Conservation (phyloP, 805 yeast species). For the Saturnispora bothae region DNA sequence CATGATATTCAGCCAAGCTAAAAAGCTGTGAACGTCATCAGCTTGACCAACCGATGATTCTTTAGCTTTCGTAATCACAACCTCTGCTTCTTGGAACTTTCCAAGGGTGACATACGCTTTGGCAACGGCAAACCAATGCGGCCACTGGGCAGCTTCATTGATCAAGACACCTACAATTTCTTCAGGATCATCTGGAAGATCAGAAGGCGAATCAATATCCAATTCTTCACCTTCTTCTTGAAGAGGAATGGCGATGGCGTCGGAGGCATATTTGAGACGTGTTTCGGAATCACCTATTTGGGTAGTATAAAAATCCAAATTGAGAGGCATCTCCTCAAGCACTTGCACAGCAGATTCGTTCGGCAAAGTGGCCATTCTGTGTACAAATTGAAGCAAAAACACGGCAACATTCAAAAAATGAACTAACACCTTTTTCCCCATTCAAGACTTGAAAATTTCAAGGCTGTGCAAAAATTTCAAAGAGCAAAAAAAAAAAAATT, state of each 20-base stretch:
- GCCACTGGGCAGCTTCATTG: slow-evolving; percentile 65
- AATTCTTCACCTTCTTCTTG: slow-evolving; percentile 74
- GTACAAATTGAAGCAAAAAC: too few relatives aligned
- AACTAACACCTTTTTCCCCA: not conserved
- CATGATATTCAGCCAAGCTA: slow-evolving; percentile 64
- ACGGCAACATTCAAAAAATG: too few relatives aligned
- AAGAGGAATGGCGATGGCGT: slow-evolving; percentile 48
- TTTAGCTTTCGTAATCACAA: slow-evolving; percentile 53
- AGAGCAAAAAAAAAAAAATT: not conserved
- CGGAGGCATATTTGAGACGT: slow-evolving; percentile 18
- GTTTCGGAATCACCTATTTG: slow-evolving; percentile 14
- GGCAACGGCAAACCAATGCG: slow-evolving; percentile 80
- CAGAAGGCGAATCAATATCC: slow-evolving; percentile 68
- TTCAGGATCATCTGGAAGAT: slow-evolving; percentile 80
- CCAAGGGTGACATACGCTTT: slow-evolving; percentile 64
- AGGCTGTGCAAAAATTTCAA: slow-evolving; percentile 5
- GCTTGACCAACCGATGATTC: slow-evolving; percentile 33
- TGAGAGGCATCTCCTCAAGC: slow-evolving; percentile 17
- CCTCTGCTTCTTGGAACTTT: slow-evolving; percentile 49
- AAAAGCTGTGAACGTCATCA: slow-evolving; percentile 46
- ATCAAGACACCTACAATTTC: slow-evolving; percentile 72
- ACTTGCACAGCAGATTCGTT: too few relatives aligned
- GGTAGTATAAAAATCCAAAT: slow-evolving; percentile 20
- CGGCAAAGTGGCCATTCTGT: too few relatives aligned
- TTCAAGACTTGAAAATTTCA: not conserved